phyloP scores from a whole-genome alignment of 331 rosid species.

The Arachis monticola region DNA sequence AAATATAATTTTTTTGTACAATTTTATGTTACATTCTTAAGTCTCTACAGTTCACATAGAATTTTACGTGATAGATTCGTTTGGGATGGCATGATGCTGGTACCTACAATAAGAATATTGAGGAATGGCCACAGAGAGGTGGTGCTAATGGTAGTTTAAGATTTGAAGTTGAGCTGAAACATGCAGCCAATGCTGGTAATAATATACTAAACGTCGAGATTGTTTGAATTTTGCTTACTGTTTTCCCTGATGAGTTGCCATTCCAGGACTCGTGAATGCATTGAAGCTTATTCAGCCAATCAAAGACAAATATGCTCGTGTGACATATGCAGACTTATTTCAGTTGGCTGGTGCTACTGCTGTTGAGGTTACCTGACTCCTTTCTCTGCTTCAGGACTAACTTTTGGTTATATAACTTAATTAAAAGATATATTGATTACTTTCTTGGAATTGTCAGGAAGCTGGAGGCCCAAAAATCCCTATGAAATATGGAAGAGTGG shows the following conservation, averaged over 20 bases:
- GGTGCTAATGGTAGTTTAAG: constrained; percentile 96
- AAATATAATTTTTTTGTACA: background rate
- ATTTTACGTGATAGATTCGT: constrained; percentile 63
- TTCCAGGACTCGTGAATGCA: constrained; percentile 87
- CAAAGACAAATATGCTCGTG: constrained; percentile 83
- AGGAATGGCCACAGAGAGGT: constrained; percentile 94
- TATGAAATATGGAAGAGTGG: constrained; percentile 94
- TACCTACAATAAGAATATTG: constrained; percentile 85
- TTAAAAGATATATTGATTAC: constrained; percentile 25
- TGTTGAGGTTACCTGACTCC: constrained; percentile 65
- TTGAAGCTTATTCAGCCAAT: constrained; percentile 94
- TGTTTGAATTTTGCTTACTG: constrained; percentile 27
- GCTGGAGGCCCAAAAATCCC: constrained; percentile 98
- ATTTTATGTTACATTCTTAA: background rate
- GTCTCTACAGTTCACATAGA: constrained; percentile 1
- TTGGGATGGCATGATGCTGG: constrained; percentile 99
- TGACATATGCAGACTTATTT: constrained; percentile 96
- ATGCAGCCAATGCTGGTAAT: constrained; percentile 95
- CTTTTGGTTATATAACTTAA: constrained; percentile 8
- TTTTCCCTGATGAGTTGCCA: constrained; percentile 38
- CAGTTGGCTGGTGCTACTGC: constrained; percentile 98
- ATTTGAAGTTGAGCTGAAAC: constrained; percentile 85
- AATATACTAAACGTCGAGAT: constrained; percentile 20
- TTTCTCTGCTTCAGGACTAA: constrained; percentile 34
- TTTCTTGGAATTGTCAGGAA: constrained; percentile 59